phyloP scores from a whole-genome alignment of 2,329 filamentous ascomycete genomes.

The Cytospora piceicola region DNA sequence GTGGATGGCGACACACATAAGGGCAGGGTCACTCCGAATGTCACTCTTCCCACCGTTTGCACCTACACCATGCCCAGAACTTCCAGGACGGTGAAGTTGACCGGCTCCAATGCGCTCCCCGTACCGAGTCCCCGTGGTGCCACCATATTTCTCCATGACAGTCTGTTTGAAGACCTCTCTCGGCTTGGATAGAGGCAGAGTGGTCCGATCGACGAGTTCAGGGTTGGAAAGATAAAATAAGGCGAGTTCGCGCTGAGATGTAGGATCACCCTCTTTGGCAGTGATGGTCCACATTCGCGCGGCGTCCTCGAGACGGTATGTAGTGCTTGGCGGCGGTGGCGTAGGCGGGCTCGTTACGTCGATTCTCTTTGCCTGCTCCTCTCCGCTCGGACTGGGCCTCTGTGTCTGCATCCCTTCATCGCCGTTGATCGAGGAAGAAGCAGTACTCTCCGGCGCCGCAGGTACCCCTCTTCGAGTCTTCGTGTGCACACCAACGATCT shows the following conservation, averaged over 20 bases:
- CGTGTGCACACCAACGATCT: conserved; percentile 64
- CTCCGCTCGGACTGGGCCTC: conserved; percentile 25
- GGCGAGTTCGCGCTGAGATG: conserved; percentile 89
- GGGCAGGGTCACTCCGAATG: conserved; percentile 75
- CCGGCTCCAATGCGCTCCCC: conserved; percentile 34
- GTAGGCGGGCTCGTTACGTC: conserved; percentile 46
- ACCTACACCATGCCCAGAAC: conserved; percentile 33
- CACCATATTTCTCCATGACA: conserved; percentile 72
- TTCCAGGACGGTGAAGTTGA: conserved; percentile 29
- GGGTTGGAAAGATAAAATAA: conserved; percentile 93
- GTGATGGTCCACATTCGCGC: conserved; percentile 91
- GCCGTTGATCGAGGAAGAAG: conserved; percentile 27
- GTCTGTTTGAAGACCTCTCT: conserved; percentile 89
- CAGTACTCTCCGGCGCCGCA: conserved; percentile 36
- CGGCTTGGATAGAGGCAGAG: conserved; percentile 81
- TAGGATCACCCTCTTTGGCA: conserved; percentile 86
- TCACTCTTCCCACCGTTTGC: conserved; percentile 40
- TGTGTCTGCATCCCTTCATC: conserved; percentile 37
- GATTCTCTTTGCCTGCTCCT: conserved; percentile 31
- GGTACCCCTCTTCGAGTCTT: conserved; percentile 56
- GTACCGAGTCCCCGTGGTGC: conserved; percentile 41
- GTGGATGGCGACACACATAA: conserved; percentile 93
- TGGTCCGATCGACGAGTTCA: conserved; percentile 78
- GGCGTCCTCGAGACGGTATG: conserved; percentile 77
- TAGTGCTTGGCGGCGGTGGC: conserved; percentile 56